Base-by-base conservation (phyloP, 441 rosid species). In the Hura crepitans region DNA sequence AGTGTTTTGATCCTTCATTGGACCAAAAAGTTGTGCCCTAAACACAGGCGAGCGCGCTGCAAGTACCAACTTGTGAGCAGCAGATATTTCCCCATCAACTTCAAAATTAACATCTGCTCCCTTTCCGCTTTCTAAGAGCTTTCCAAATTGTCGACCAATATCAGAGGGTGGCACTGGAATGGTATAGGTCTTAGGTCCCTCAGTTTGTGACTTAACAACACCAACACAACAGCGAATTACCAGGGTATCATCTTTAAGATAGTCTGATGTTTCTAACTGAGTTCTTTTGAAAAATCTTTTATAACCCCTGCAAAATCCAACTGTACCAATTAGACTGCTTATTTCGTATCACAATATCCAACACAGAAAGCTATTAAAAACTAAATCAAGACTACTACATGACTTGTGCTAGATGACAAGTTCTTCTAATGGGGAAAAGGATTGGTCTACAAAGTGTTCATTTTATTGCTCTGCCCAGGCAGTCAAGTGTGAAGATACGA, bases 11-110 rank as follows among this genome's bases (percentile, higher is more conserved):
- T 84, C 97, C 75, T 84, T 96, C 93, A 96, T 87, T 37, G 98
- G 99, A 77, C 99, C 98, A 85, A 82, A 91, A 71, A 96, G 94
- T 74, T 96, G 99, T 20, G 98, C 99, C 79, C 86, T 88, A 76
- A 96, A 96, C 50, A 96, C 98, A 25, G 97, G 97, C 25, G 99
- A 96, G 3, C 99, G 91, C 11, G 97, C 89, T 66, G 94, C 97
- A 81, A 96, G 93, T 50, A 96, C 91, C 83, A 96, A 74, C 74
- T 88, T 96, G 81, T 96, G 99, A 62, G 95, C 97, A 65, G 85
- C 55, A 78, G 84, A 96, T 27, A 77, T 70, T 76, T 96, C 98
- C 46, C 87, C 94, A 69, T 87, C 89, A 61, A 96, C 96, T 73
- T 87, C 85, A 61, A 96, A 85, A 73, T 77, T 84, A 67, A 96